Evolutionary conservation across 805 yeast genomes (phyloP), one percentile per base, ranked within the genome.

Genomic region (Komagataella mondaviorum): DNA sequence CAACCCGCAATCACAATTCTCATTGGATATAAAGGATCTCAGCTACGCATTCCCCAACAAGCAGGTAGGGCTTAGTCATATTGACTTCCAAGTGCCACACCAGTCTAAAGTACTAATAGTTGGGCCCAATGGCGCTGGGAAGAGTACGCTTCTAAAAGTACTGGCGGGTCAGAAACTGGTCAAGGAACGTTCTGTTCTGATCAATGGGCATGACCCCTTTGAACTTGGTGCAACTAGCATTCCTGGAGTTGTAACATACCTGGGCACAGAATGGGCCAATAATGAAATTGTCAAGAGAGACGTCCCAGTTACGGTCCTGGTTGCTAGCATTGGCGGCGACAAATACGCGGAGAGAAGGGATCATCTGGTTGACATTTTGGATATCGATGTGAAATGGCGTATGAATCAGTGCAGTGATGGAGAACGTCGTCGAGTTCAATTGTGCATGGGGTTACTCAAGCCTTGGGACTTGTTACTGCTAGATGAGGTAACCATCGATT

Each of bases 91-190:
- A 10, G 73, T 93, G 18, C 80, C 83, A 1, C 78, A 85, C 75
- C 81, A 85, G 6, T 77, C 91, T 1, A 75, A 96, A 54, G 80
- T 90, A 8, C 70, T 93, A 43, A 65, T 93, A 6, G 75, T 93
- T 22, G 99, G 99, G 0, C 95, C 98, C 10, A 90, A 90, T 59
- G 99, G 99, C 17, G 98, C 99, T 1, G 98, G 99, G 4, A 93
- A 93, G 64, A 87, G 96, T 1, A 93, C 99, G 0, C 64, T 93
- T 46, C 71, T 93, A 55, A 80, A 81, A 62, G 76, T 93, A 16
- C 70, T 93, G 17, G 96, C 97, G 0, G 99, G 99, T 3, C 91
- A 91, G 60, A 88, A 93, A 6, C 73, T 93, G 53, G 83, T 95
- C 55, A 78, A 81, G 52, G 70, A 76, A 14, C 97, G 96, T 0